Evolutionary conservation across 2,329 filamentous ascomycete genomes (phyloP).

Genomic region (Fusarium haematococcum): DNA sequence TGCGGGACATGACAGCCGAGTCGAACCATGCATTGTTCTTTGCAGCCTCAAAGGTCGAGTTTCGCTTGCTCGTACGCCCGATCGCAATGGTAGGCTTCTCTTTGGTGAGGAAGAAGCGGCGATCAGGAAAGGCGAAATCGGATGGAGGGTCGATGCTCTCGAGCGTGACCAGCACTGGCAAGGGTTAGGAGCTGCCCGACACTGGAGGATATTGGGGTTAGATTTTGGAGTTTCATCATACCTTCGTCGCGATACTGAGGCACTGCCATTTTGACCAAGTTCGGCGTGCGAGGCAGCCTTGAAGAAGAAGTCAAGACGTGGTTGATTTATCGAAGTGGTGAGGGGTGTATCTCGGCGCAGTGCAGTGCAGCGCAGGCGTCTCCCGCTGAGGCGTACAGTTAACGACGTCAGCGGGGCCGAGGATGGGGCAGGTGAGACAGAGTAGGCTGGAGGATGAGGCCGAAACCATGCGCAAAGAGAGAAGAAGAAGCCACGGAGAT

Average conservation of each 20-base stretch:
- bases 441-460: not conserved
- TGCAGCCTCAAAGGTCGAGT: constrained; percentile 48
- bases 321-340: constrained; percentile 12
- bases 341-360: constrained; percentile 21
- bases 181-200: constrained; percentile 21
- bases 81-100: constrained; percentile 49
- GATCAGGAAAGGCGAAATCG: constrained; percentile 39
- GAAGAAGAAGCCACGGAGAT: constrained; percentile 4
- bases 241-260: constrained; percentile 44
- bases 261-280: constrained; percentile 32
- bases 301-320: constrained; percentile 1
- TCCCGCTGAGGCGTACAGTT: constrained; percentile 24
- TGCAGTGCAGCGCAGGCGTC: constrained; percentile 9
- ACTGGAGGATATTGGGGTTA: not conserved
- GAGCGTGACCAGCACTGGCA: constrained; percentile 48
- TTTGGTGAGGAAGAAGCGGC: constrained; percentile 49
- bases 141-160: constrained; percentile 37
- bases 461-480: not conserved
- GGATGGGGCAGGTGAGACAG: constrained; percentile 3
- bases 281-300: not conserved
- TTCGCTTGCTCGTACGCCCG: constrained; percentile 59
- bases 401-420: constrained; percentile 33
- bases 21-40: constrained; percentile 75
- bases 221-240: constrained; percentile 10
- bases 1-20: constrained; percentile 77